Evolutionary conservation across 2,329 filamentous ascomycete genomes (phyloP).

Genomic region (Colletotrichum melonis): DNA sequence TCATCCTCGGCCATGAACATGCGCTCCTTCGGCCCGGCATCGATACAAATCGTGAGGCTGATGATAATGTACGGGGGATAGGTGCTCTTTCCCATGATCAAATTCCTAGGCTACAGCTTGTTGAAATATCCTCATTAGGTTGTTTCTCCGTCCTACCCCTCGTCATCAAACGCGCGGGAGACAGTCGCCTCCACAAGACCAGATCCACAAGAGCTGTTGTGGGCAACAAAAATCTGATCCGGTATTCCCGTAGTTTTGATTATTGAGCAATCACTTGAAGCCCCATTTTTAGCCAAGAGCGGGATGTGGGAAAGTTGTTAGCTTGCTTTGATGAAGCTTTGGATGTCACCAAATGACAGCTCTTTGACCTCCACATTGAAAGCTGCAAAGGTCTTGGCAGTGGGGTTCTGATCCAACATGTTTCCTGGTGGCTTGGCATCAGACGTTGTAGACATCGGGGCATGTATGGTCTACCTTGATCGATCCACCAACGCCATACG

Average conservation of each 20-base stretch:
- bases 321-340: background rate
- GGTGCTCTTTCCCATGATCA: background rate
- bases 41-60: background rate
- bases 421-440: background rate
- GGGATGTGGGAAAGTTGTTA: slow-evolving; percentile 1
- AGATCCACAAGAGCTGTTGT: background rate
- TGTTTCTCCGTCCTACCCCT: background rate
- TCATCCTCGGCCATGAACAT: background rate
- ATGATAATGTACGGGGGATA: background rate
- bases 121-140: background rate
- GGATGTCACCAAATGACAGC: slow-evolving; percentile 21
- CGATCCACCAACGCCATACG: background rate
- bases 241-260: background rate
- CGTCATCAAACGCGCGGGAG: background rate
- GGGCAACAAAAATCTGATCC: background rate
- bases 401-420: background rate
- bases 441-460: background rate
- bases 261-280: background rate
- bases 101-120: background rate
- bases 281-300: slow-evolving; percentile 6
- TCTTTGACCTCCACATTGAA: background rate
- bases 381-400: slow-evolving; percentile 1
- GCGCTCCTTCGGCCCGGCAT: background rate
- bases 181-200: background rate
- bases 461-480: background rate